Conservation (phyloP, 2,329 filamentous ascomycete species). For the Microsporum ferrugineum region DNA sequence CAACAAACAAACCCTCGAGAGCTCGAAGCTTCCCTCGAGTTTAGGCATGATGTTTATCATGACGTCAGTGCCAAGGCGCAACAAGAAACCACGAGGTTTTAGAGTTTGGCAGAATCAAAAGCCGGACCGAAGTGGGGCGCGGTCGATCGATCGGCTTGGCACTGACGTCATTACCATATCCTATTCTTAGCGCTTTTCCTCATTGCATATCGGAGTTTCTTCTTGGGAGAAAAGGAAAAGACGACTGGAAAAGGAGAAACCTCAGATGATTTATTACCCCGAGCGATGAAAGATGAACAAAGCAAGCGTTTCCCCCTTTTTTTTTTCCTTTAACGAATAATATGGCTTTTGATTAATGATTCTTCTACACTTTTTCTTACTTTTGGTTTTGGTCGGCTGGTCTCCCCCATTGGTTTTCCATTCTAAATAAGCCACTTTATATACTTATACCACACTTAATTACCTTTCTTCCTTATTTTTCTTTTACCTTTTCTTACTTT, state of each 20-base stretch:
- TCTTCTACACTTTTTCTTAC: not conserved
- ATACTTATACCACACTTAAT: not conserved
- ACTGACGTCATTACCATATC: not conserved
- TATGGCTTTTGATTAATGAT: not conserved
- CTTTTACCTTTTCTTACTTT: not conserved
- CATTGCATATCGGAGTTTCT: not conserved
- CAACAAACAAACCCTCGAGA: not conserved
- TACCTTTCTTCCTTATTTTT: not conserved
- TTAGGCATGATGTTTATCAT: not conserved
- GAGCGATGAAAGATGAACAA: not conserved
- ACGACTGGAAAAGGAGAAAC: not conserved
- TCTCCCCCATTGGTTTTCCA: not conserved
- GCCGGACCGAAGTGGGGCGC: not conserved
- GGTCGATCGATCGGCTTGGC: not conserved
- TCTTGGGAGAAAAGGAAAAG: not conserved
- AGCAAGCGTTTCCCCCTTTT: not conserved
- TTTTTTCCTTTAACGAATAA: not conserved
- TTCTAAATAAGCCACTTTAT: not conserved
- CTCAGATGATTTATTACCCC: not conserved
- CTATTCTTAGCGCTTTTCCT: not conserved
- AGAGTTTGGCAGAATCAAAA: conserved; percentile 1
- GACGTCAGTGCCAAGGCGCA: not conserved
- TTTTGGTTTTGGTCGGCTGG: not conserved
- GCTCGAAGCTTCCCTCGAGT: not conserved
- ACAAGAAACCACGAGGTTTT: not conserved